Evolutionary conservation across 2,329 filamentous ascomycete genomes (phyloP).

Genomic region (Aspergillus clavatus): DNA sequence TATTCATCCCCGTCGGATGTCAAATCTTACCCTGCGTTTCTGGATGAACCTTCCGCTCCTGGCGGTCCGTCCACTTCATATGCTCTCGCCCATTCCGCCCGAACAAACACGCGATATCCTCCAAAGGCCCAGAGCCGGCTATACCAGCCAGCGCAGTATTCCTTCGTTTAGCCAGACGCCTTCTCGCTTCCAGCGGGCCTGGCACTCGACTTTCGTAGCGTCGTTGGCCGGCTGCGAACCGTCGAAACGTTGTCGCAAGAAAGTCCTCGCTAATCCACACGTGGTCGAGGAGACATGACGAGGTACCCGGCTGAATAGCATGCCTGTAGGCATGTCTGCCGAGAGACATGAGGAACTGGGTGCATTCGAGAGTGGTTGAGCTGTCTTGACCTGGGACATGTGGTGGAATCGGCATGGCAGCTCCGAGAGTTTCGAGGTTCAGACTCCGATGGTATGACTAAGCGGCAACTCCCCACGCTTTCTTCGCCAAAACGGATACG

Average conservation of each 20-base stretch:
- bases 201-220: slow-evolving; percentile 58
- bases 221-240: slow-evolving; percentile 42
- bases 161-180: slow-evolving; percentile 51
- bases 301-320: slow-evolving; percentile 28
- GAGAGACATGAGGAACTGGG: slow-evolving; percentile 36
- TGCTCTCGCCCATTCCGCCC: slow-evolving; percentile 38
- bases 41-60: slow-evolving; percentile 20
- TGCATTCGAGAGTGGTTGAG: slow-evolving; percentile 21
- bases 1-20: background rate
- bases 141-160: slow-evolving; percentile 47
- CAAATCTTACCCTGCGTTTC: slow-evolving; percentile 22
- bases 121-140: slow-evolving; percentile 21
- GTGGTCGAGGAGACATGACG: slow-evolving; percentile 28
- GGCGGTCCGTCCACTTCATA: slow-evolving; percentile 32
- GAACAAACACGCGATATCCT: slow-evolving; percentile 41
- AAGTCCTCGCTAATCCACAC: slow-evolving; percentile 46
- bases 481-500: too few relatives aligned
- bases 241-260: slow-evolving; percentile 45
- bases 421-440: background rate
- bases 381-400: slow-evolving; percentile 6
- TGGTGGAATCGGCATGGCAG: slow-evolving; percentile 6
- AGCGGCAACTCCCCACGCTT: background rate
- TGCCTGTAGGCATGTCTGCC: slow-evolving; percentile 40
- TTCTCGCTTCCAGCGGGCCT: slow-evolving; percentile 58
- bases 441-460: background rate